phyloP scores from a whole-genome alignment of 768 basidiomycete species.

The Strobilomyces confusus region DNA sequence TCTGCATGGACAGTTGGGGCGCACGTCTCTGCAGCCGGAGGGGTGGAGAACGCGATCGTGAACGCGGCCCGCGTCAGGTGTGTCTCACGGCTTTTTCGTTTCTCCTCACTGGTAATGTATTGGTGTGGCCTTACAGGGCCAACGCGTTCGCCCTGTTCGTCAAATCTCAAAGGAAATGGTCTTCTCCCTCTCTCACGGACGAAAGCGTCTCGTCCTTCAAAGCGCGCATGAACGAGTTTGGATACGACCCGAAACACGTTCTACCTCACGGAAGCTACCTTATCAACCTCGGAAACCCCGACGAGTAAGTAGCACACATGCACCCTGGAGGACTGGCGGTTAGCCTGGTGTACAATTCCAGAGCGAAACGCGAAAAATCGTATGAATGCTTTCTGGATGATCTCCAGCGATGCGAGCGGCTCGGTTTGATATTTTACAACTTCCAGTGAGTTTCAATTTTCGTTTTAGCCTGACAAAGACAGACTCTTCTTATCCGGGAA shows the following conservation, averaged over 20 bases:
- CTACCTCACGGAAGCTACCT: constrained; percentile 67
- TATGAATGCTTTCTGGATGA: constrained; percentile 84
- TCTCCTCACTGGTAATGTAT: neutral
- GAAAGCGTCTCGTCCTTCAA: constrained; percentile 57
- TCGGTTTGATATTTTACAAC: constrained; percentile 74
- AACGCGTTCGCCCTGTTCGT: constrained; percentile 81
- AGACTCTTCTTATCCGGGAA: constrained; percentile 21
- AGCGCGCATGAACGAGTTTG: constrained; percentile 8
- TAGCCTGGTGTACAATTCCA: constrained; percentile 19
- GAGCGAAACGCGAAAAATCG: constrained; percentile 64
- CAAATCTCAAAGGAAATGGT: constrained; percentile 84
- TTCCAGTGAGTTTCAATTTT: constrained; percentile 62
- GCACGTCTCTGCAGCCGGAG: constrained; percentile 79
- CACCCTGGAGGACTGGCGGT: too few relatives aligned
- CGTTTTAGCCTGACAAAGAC: neutral
- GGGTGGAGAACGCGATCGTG: constrained; percentile 66
- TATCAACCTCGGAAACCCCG: constrained; percentile 80
- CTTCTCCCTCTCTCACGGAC: constrained; percentile 52
- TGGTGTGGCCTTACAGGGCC: constrained; percentile 44
- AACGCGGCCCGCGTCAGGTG: constrained; percentile 74
- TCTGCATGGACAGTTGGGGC: constrained; percentile 73
- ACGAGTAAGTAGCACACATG: constrained; percentile 46
- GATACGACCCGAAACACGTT: too few relatives aligned
- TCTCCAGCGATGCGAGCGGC: constrained; percentile 67
- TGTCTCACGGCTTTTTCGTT: neutral